phyloP scores from a whole-genome alignment of 441 rosid species.

The Gossypium gossypioides region DNA sequence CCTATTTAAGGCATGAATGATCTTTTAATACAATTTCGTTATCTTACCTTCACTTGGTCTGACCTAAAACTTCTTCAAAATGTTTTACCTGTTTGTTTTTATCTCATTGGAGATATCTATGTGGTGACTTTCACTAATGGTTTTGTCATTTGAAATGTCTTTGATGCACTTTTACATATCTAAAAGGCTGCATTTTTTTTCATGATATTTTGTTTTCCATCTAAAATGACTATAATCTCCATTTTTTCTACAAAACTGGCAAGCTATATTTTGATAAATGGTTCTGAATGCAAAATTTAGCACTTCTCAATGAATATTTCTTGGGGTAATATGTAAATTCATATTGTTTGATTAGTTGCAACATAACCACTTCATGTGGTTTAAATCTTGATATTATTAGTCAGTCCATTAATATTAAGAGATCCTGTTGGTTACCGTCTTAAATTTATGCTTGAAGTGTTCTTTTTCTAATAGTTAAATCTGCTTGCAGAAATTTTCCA shows the following conservation, averaged over 20 bases:
- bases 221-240: neutral
- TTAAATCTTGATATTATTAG: neutral
- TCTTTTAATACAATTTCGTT: neutral
- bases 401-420: neutral
- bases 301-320: neutral
- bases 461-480: slow-evolving; percentile 11
- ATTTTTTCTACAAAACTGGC: slow-evolving; percentile 2
- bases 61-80: neutral
- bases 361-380: neutral
- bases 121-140: no score
- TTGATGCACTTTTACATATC: no score
- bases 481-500: slow-evolving; percentile 75
- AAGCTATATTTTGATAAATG: neutral
- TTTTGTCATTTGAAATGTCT: no score
- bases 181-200: no score
- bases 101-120: neutral
- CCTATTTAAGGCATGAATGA: neutral
- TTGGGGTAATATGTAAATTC: neutral
- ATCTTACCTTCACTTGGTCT: neutral
- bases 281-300: neutral
- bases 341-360: neutral
- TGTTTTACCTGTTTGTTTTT: neutral
- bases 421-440: neutral
- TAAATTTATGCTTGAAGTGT: neutral
- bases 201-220: no score